Evolutionary conservation across 73 alveolate genomes (phyloP), one percentile per base, ranked within the genome.

Genomic region (Tetrahymena elliotti): DNA sequence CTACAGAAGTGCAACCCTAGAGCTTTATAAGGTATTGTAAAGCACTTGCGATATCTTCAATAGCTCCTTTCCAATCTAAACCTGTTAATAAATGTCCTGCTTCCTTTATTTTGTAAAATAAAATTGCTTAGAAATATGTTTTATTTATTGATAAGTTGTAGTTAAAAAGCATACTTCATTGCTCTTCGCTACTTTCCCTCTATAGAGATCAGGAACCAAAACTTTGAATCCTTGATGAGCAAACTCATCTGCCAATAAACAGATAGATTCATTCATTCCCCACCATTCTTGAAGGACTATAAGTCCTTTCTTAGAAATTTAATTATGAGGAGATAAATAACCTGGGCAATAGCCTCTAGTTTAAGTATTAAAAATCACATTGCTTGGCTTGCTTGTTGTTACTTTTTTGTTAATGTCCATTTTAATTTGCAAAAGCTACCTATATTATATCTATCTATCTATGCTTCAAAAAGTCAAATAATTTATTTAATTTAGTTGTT

Each of bases 31-130:
- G 88, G 33, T 68, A 68, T n/a, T 68, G 20, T 68, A 68, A 68
- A 33, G 97, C 97, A 18, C 94, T 84, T 39, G 41, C 96, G 20
- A 95, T 95, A 82, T 95, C 97, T 94, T 40, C 93, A 4, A 94
- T 94, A 5, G 96, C 96, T 47, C 96, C 96, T 94, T 84, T 82
- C 96, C 96, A 94, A 94, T 94, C 95, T 88, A 94, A 94, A 6
- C 96, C 96, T 40, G 39, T 47, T 4, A 94, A 15, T 15, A 94
- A 38, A 94, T 94, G 96, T 9, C 96, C 96, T 15, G 96, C 96
- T 94, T 94, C 95, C 96, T 94, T 39, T 35, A 53, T 31, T 24
- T 93, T 53, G 24, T 93, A 35, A 84, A 53, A 93, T 84, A 53
- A 94, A 24, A 38, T 8, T 0, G 18, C 16, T 22, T 68, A 68